Base-by-base conservation (phyloP, 1,139 yeast species). In the Taphrina deformans region DNA sequence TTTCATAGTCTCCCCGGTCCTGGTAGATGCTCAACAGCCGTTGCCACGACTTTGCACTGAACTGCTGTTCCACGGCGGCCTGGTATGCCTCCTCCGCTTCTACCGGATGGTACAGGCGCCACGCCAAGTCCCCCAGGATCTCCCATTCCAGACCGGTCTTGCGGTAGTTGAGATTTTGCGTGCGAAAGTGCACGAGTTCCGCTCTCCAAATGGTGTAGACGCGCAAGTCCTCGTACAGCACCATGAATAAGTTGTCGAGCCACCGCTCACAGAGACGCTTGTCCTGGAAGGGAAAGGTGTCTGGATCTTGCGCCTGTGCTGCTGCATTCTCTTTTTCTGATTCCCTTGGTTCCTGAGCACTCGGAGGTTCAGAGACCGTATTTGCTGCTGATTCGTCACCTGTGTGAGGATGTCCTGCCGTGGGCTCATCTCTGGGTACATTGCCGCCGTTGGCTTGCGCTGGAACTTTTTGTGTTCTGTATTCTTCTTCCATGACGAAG, bases 401-500 rank as follows among this genome's bases (percentile, higher is more conserved):
- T 23, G 26, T 31, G 5, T n/a, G 21, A 2, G 26, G n/a, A 10
- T 10, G 29, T 12, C 53, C 62, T 18, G 24, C 12, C 5, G 27
- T 26, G 2, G 26, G 48, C 0, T 23, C 53, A 3, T 10, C 12
- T 10, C 16, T n/a, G 10, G 27, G n/a, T 4, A 16, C 55, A 16
- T n/a, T 27, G 24, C 55, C 18, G 45, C 56, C 59, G 46, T 55
- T 50, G n/a, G 61, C 9, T 26, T 45, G 52, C 9, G 23, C 40
- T 6, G 70, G 69, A 1, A 74, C 68, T 68, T 70, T 72, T 24
- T 75, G 75, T 55, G 71, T 77, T 45, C 75, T 72, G 68, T 89
- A 89, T 73, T 93, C 99, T 68, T 88, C 93, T 75, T 92, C 97
- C 99, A 93, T 93, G 35, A 93, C 93, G 75, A 93, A 93, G 1